These are phyloP conservation scores for Colletotrichum karsti DNA, from an alignment of 2,329 filamentous ascomycete genomes.

Conservation along the genomic window DNA sequence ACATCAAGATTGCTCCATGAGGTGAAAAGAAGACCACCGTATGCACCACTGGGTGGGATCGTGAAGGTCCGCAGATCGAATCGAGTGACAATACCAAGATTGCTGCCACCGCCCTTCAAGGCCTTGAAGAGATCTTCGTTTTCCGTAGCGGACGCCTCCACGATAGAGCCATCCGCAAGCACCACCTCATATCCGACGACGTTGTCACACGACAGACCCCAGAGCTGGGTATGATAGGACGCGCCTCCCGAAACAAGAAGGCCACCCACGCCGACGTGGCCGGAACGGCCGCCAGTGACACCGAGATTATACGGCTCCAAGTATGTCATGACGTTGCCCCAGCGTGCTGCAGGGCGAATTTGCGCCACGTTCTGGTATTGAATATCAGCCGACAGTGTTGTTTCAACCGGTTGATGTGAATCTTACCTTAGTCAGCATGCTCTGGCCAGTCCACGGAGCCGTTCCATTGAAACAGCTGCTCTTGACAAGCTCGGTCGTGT, in stretches of 20 bases:
- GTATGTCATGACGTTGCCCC: conserved; percentile 32
- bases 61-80: conserved; percentile 37
- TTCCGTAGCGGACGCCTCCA: conserved; percentile 44
- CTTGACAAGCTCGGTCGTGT: conserved; percentile 34
- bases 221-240: conserved; percentile 31
- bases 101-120: conserved; percentile 56
- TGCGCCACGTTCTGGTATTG: conserved; percentile 30
- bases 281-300: conserved; percentile 34
- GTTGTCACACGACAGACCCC: conserved; percentile 53
- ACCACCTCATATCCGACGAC: conserved; percentile 54
- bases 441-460: background rate
- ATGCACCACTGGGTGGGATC: background rate
- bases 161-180: conserved; percentile 49
- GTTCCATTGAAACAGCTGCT: conserved; percentile 11
- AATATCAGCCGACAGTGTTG: background rate
- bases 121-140: conserved; percentile 55
- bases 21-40: conserved; percentile 6
- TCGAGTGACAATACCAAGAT: conserved; percentile 52
- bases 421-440: conserved; percentile 1
- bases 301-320: conserved; percentile 31
- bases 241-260: conserved; percentile 40
- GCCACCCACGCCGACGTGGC: conserved; percentile 36
- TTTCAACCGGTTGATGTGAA: background rate
- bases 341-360: conserved; percentile 38
- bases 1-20: background rate